phyloP scores from a whole-genome alignment of 768 basidiomycete species.

The Boletus barrowsii region DNA sequence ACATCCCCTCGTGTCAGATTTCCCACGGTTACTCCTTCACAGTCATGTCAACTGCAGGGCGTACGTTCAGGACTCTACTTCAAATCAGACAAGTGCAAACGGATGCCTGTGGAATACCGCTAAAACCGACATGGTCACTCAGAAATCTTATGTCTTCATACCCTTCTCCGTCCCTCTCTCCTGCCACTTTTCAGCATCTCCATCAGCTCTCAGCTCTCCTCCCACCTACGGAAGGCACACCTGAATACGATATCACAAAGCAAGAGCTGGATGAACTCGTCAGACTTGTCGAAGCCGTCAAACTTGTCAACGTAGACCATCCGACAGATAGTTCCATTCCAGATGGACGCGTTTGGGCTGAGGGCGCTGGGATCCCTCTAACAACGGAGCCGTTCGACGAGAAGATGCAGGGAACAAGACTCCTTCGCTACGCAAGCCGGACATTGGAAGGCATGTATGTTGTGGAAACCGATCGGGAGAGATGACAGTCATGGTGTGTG shows the following conservation, averaged over 20 bases:
- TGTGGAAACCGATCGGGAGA: constrained; percentile 46
- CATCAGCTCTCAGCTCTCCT: constrained; percentile 72
- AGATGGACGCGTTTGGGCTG: constrained; percentile 43
- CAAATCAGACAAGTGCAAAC: constrained; percentile 27
- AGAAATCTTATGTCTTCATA: constrained; percentile 74
- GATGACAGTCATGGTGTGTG: constrained; percentile 15
- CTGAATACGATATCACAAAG: constrained; percentile 50
- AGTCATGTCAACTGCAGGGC: constrained; percentile 8
- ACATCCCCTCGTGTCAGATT: background rate
- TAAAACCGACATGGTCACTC: constrained; percentile 76
- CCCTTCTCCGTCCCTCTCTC: constrained; percentile 58
- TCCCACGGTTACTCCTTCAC: constrained; percentile 9
- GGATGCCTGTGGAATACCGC: constrained; percentile 64
- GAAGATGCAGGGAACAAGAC: constrained; percentile 36
- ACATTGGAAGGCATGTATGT: constrained; percentile 54
- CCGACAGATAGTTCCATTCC: constrained; percentile 32
- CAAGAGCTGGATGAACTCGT: constrained; percentile 67
- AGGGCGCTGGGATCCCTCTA: constrained; percentile 35
- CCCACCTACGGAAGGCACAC: constrained; percentile 59
- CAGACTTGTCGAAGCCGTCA: constrained; percentile 79
- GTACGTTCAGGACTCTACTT: background rate
- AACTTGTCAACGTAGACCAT: constrained; percentile 45
- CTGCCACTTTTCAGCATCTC: constrained; percentile 56
- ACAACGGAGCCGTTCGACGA: constrained; percentile 19
- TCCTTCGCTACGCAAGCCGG: constrained; percentile 52